phyloP scores from a whole-genome alignment of 495 filamentous ascomycete species.

The Neurospora sublineolata region DNA sequence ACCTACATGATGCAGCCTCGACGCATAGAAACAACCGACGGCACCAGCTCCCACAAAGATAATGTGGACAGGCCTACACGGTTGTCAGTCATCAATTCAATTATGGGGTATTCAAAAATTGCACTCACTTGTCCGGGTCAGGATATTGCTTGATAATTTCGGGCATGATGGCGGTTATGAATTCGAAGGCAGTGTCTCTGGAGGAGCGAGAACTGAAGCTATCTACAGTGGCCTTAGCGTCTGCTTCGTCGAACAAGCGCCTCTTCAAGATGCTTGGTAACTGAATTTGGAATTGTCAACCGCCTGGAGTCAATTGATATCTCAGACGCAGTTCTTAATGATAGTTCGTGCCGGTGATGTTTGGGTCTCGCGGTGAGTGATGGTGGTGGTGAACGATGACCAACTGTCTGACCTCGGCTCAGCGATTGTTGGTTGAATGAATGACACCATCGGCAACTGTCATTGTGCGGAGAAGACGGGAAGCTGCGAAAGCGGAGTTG shows the following conservation, averaged over 20 bases:
- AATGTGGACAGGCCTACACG: slow-evolving; percentile 33
- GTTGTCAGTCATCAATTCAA: slow-evolving; percentile 1
- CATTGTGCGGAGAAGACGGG: background rate
- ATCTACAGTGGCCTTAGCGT: background rate
- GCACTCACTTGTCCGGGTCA: slow-evolving; percentile 15
- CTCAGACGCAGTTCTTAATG: background rate
- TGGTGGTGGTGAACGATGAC: background rate
- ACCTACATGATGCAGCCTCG: slow-evolving; percentile 39
- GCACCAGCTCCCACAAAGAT: slow-evolving; percentile 48
- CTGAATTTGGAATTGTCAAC: background rate
- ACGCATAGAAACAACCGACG: slow-evolving; percentile 49
- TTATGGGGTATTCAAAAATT: background rate
- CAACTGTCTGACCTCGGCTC: background rate
- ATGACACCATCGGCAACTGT: background rate
- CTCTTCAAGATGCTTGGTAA: background rate
- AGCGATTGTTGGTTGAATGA: background rate
- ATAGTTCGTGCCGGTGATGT: background rate
- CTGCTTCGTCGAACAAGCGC: background rate
- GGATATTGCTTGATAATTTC: slow-evolving; percentile 7
- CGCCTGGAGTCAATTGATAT: background rate
- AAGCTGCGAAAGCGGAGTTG: background rate
- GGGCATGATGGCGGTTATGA: slow-evolving; percentile 8
- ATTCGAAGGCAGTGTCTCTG: background rate
- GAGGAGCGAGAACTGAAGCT: background rate
- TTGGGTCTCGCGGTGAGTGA: background rate